Evolutionary conservation across 495 filamentous ascomycete genomes (phyloP), one percentile per base, ranked within the genome.

Genomic region (Hypoxylon perforatum): DNA sequence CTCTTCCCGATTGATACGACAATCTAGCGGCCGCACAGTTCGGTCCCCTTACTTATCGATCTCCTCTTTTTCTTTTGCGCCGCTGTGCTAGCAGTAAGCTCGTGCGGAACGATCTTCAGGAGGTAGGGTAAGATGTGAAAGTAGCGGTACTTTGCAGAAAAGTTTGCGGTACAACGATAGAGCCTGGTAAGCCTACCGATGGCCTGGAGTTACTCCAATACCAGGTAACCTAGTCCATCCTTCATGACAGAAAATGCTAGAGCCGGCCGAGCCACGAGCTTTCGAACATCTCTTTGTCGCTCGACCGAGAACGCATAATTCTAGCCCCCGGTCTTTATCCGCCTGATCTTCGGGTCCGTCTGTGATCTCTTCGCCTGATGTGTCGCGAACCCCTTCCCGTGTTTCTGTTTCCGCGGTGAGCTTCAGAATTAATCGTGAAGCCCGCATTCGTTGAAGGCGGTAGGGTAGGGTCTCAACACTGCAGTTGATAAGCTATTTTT

Each of bases 101-200:
- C 18, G 54, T 18, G 35, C 23, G 45, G 8, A 54, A 4, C 46
- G 59, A 63, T 68, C 65, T 61, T 63, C 53, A 54, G 48, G 49
- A 68, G 65, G 42, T 30, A 49, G 28, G 15, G 11, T 3, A 30
- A 21, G 10, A 30, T 15, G n/a, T n/a, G 22, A 11, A 68, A 59
- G 65, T 68, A 68, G 25, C 35, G 54, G 59, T 68, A 63, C 65
- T 47, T 68, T 11, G 35, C 54, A 53, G n/a, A 68, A 50, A 42
- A 41, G 14, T 55, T 52, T 62, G 65, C 58, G 53, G 44, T 68
- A 68, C 65, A 58, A 57, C 38, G 6, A 10, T 8, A 47, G 8
- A 55, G 30, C 39, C 18, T 9, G 23, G 46, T 36, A 23, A 22
- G 39, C 35, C 39, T 17, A 28, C 25, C 14, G 39, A 17, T 6